A percentile compares a stretch with the other conserved stretches of the same genome.
phyloP scores from a whole-genome alignment of 2,329 filamentous ascomycete genomes.

The Aureobasidium sp. region DNA sequence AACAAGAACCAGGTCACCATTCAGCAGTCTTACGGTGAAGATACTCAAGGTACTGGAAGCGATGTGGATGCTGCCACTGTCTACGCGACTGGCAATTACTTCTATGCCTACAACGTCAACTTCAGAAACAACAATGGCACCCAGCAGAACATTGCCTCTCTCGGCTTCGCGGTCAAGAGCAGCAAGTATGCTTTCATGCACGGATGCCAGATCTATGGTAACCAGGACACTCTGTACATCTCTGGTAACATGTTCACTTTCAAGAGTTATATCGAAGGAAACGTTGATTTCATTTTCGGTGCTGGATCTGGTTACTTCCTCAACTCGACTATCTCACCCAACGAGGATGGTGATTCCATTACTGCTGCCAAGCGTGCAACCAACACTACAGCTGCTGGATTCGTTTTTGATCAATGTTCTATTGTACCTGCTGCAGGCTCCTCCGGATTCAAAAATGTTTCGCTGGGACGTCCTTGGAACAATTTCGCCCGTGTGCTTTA shows the following conservation, averaged over 20 bases:
- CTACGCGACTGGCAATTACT: slow-evolving; percentile 33
- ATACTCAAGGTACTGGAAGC: slow-evolving; percentile 29
- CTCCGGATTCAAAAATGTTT: slow-evolving; percentile 22
- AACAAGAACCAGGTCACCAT: slow-evolving; percentile 30
- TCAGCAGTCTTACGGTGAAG: slow-evolving; percentile 26
- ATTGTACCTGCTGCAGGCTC: slow-evolving; percentile 24
- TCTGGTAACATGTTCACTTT: slow-evolving; percentile 32
- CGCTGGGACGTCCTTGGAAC: slow-evolving; percentile 20
- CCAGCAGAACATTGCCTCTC: slow-evolving; percentile 29
- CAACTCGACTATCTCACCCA: slow-evolving; percentile 30
- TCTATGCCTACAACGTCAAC: slow-evolving; percentile 33
- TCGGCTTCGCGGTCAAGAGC: slow-evolving; percentile 33
- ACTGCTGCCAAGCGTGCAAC: slow-evolving; percentile 33
- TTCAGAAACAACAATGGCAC: slow-evolving; percentile 32
- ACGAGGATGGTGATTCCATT: slow-evolving; percentile 28
- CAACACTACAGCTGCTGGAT: slow-evolving; percentile 29
- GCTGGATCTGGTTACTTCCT: slow-evolving; percentile 37
- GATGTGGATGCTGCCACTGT: slow-evolving; percentile 33
- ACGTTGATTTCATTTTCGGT: slow-evolving; percentile 38
- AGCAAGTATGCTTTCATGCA: slow-evolving; percentile 34
- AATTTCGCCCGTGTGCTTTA: slow-evolving; percentile 18
- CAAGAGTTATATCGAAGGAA: slow-evolving; percentile 33
- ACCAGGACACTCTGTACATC: slow-evolving; percentile 32
- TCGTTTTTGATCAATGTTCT: slow-evolving; percentile 31
- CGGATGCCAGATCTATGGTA: slow-evolving; percentile 30